Evolutionary conservation across 805 yeast genomes (phyloP).

Genomic region (Ogataea glucozyma): DNA sequence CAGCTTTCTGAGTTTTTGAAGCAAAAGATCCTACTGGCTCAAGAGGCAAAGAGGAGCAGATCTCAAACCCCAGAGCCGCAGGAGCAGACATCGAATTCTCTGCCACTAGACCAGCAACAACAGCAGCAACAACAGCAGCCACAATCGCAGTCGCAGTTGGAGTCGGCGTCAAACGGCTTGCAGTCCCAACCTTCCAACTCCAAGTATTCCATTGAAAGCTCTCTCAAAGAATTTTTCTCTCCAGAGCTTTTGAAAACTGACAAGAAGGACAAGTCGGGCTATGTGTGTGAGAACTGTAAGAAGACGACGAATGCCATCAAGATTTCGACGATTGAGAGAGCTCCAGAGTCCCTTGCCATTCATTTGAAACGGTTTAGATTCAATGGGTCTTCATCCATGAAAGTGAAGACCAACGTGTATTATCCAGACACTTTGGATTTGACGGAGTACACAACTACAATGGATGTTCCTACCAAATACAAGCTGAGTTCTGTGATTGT

Average conservation of each 20-base stretch:
- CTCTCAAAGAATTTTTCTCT: constrained; percentile 78
- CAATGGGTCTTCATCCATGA: constrained; percentile 71
- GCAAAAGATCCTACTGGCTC: constrained; percentile 31
- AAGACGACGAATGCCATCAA: constrained; percentile 76
- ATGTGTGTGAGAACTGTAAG: constrained; percentile 85
- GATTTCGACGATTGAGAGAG: constrained; percentile 67
- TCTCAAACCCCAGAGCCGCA: constrained; percentile 28
- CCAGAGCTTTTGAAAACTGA: constrained; percentile 76
- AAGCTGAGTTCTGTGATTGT: constrained; percentile 81
- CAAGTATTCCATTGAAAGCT: constrained; percentile 68
- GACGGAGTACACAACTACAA: constrained; percentile 55
- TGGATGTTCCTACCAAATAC: constrained; percentile 55
- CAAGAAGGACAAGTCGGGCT: constrained; percentile 69
- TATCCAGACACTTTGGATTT: constrained; percentile 80
- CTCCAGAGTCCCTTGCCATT: constrained; percentile 85
- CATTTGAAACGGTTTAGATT: constrained; percentile 92
- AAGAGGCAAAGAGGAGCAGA: constrained; percentile 28
- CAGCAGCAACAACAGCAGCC: constrained; percentile 5
- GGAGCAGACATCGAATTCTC: constrained; percentile 9
- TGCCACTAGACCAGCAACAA: constrained; percentile 8
- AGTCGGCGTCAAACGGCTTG: constrained; percentile 5
- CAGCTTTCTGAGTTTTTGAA: constrained; percentile 32
- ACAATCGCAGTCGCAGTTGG: constrained; percentile 9
- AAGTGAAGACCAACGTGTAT: constrained; percentile 82
- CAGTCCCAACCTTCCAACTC: constrained; percentile 6